Base-by-base conservation (phyloP, 106 monocot genomes). In the Acorus gramineus region DNA sequence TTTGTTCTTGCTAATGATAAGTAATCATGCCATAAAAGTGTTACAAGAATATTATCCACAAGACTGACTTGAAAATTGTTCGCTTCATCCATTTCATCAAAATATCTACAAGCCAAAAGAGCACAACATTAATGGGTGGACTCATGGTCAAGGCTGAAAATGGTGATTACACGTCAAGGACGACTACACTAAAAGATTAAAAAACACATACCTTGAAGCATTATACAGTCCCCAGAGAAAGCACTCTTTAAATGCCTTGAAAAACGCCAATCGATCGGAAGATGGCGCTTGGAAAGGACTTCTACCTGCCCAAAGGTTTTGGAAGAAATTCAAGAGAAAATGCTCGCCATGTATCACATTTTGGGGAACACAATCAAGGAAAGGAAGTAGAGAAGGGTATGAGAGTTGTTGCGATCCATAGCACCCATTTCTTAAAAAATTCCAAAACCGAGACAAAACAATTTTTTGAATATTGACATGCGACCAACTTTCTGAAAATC, bases 391-490 rank as follows among this genome's bases (percentile, higher is more conserved):
- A 63, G 72, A 76, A 46, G 95, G 86, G 66, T 82, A 95, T 11
- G 95, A 90, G 55, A 83, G 71, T 68, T 72, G 70, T 12, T 80
- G 79, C 66, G 95, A 95, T 47, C 95, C 95, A 68, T 90, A 90
- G 60, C 84, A 95, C 12, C 87, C 90, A 79, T 82, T 87, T 78
- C 78, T 72, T 55, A 95, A 52, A 57, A 90, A 95, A 4, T 77
- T 69, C 82, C 82, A 95, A 10, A 95, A 75, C 3, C 73, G 69
- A 67, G 48, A 60, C 55, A 90, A 49, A 60, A 78, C 63, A 61
- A 61, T 66, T 66, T 90, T 90, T 62, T 81, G 80, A 63, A 76
- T 58, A 74, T 80, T 95, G 57, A 69, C 73, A 48, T 70, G 51
- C 9, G 63, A 82, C 90, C 86, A 95, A 74, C 71, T 66, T 44